Evolutionary conservation across 192 early-diverging fungal species (phyloP).

Genomic region (Linderina pennispora): DNA sequence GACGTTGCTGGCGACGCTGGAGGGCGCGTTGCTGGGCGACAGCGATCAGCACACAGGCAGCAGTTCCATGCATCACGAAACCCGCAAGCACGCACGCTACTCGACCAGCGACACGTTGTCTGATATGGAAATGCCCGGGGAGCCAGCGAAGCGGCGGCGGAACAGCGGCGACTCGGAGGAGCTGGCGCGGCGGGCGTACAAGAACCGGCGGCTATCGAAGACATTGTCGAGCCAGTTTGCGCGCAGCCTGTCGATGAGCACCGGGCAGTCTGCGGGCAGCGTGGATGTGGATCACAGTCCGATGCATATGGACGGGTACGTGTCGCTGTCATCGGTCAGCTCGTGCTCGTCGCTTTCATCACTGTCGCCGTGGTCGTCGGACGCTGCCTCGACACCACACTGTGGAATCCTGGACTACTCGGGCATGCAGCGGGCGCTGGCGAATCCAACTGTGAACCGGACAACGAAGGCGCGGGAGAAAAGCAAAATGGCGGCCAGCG

Average conservation of each 20-base stretch:
- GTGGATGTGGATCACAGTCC: too few species aligned
- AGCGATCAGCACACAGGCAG: not conserved
- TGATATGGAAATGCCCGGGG: conserved; percentile 28
- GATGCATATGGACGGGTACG: too few species aligned
- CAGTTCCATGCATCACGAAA: not conserved
- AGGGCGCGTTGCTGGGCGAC: conserved; percentile 35
- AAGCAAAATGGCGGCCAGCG: not conserved
- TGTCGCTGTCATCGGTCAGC: too few species aligned
- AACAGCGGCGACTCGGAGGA: conserved; percentile 22
- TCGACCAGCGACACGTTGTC: conserved; percentile 36
- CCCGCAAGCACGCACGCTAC: conserved; percentile 27
- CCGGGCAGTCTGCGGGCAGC: too few species aligned
- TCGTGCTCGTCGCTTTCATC: conserved; percentile 8
- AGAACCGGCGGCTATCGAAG: conserved; percentile 30
- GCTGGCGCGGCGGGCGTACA: conserved; percentile 15
- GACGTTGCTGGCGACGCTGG: conserved; percentile 27
- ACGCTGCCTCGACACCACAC: too few species aligned
- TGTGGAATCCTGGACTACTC: too few species aligned
- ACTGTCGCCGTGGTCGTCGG: conserved; percentile 22
- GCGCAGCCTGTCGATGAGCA: conserved; percentile 37
- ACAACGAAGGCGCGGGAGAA: conserved; percentile 32
- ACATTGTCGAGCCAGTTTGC: conserved; percentile 44
- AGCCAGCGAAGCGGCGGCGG: conserved; percentile 36
- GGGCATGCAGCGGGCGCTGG: conserved; percentile 9
- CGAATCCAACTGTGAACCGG: conserved; percentile 11